phyloP scores from a whole-genome alignment of 1,284 basidiomycete genomes.

The Amylostereum areolatum region DNA sequence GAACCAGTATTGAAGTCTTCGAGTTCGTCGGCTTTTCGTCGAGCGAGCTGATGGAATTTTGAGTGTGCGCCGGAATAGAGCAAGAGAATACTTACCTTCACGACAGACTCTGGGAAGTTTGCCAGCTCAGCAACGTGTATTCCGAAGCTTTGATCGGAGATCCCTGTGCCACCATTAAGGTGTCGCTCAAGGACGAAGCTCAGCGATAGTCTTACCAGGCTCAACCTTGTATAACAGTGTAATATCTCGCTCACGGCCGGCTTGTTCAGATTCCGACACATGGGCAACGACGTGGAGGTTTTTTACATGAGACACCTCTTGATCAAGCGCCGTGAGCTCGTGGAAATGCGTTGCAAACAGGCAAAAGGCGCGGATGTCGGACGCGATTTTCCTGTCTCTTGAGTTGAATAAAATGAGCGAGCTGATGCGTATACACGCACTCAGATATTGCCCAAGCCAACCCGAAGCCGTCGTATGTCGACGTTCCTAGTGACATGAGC shows the following conservation, averaged over 20 bases:
- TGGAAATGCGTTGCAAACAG: conserved; percentile 99
- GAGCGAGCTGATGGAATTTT: conserved; percentile 63
- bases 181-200: neutral
- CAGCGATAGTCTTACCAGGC: conserved; percentile 52
- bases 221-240: conserved; percentile 95
- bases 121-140: conserved; percentile 97
- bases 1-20: conserved; percentile 81
- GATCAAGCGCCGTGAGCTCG: conserved; percentile 89
- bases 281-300: conserved; percentile 97
- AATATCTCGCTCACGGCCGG: conserved; percentile 75
- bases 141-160: conserved; percentile 96
- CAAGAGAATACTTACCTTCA: conserved; percentile 53
- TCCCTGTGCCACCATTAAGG: conserved; percentile 33
- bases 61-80: neutral
- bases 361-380: conserved; percentile 87
- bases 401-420: neutral
- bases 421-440: conserved; percentile 36
- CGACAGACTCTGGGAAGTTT: conserved; percentile 92
- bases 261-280: conserved; percentile 58
- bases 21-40: conserved; percentile 91
- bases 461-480: conserved; percentile 98
- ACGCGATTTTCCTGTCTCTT: conserved; percentile 77
- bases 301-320: conserved; percentile 83
- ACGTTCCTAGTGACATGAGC: conserved; percentile 60
- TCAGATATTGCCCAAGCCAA: conserved; percentile 99